Evolutionary conservation across 805 yeast genomes (phyloP), one percentile per base, ranked within the genome.

Genomic region (Candida pseudoglaebosa): DNA sequence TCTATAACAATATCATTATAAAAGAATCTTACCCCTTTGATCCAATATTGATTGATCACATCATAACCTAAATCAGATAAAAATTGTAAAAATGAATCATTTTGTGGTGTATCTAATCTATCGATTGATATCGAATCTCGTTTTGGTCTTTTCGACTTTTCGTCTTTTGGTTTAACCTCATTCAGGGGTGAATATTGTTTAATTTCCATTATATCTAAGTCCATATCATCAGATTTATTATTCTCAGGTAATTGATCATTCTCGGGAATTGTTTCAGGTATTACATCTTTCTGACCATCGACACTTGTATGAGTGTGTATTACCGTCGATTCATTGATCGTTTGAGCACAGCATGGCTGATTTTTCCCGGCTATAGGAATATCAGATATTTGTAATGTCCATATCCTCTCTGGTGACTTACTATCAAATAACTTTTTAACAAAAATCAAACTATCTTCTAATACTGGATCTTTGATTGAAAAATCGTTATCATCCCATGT

Each of bases 321-420:
- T 9, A 77, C 53, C 1, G 80, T 75, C 34, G 78, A 67, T 52
- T 82, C 88, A 43, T 82, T 70, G 9, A 86, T 71, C 13, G 85
- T 75, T 55, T 88, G 72, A 3, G 70, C 71, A 38, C 95, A 42
- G 75, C 78, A 17, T 71, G 73, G 39, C 74, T 81, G 56, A 75
- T 73, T 51, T 75, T 71, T 61, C 3, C 91, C 91, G 7, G 87
- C 90, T 5, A 81, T 76, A 2, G 93, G 93, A 9, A 85, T 81
- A 58, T 85, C 95, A 4, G 77, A 66, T 18, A 80, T 67, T 47
- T 77, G 84, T 5, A 84, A 50, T 1, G 81, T 71, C 91, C 90
- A 84, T 29, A 61, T 45, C 50, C 67, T 40, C 45, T 50, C 45
- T 41, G 48, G 39, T 18, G 35, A 18, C 18, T 36, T 37, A 2